Base-by-base conservation (phyloP, 495 filamentous ascomycete genomes). In the Xylaria intraflava region DNA sequence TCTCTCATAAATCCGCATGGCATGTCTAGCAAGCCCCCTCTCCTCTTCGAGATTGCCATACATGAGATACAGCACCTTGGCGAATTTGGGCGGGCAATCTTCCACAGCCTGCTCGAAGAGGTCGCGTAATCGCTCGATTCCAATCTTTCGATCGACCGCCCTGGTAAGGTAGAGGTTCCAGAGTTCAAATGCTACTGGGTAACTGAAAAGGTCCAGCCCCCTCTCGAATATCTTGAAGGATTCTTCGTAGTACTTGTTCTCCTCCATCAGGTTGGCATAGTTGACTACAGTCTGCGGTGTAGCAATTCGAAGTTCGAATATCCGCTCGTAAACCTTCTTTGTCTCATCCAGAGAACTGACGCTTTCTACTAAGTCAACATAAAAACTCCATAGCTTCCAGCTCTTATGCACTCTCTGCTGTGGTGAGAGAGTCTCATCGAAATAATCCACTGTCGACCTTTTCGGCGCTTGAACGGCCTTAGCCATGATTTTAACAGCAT, bases 371-470 rank as follows among this genome's bases (percentile, higher is more conserved):
- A 99, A 80, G 69, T 99, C 93, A 35, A 99, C 91, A 62, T 99
- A 99, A 78, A 97, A 99, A 75, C 88, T 93, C 93, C 93, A 99
- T 12, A 99, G 72, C 68, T 97, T 99, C 94, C 94, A 99, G 66
- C 89, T 94, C 78, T 97, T 99, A 72, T 99, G 94, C 7, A 99
- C 87, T 52, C 94, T 81, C 69, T 97, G 93, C 66, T 97, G 94
- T 9, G 94, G 92, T 5, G 89, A 88, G 7, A 99, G 75, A 0
- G 81, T 88, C 66, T 99, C 94, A 69, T 99, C 93, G 60, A 96
- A 99, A 67, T 96, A 99, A 70, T 99, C 94, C 20, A 97, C 93
- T 1, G 83, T 94, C 16, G 90, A 96, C 55, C 88, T 79, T 71
- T 96, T 97, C 0, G 93, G 91, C 14, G 93, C 89, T 68, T 95